phyloP scores from a whole-genome alignment of 306 rosid species.

The Pueraria montana region DNA sequence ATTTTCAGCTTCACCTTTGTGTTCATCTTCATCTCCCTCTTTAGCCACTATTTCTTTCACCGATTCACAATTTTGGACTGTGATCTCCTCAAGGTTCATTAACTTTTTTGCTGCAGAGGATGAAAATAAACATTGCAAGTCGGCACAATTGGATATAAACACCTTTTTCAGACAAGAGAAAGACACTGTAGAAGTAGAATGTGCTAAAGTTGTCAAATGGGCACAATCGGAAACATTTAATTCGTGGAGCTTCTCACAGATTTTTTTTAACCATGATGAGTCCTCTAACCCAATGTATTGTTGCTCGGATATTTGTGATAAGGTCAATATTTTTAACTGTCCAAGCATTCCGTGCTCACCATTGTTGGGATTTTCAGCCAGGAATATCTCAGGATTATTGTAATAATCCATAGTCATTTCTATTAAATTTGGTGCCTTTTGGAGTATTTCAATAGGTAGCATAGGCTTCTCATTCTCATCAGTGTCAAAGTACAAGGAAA shows the following conservation, averaged over 20 bases:
- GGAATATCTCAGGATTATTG: background rate
- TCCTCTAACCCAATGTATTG: background rate
- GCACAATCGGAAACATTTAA: background rate
- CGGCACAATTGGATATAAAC: background rate
- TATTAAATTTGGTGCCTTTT: background rate
- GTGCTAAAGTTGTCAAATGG: background rate
- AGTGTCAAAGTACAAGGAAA: no score
- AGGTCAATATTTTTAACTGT: background rate
- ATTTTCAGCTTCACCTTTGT: no score
- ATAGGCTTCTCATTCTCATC: no score
- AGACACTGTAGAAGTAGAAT: background rate
- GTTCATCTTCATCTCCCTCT: no score
- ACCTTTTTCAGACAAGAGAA: slow-evolving; percentile 6
- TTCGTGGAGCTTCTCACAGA: background rate
- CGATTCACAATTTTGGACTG: background rate
- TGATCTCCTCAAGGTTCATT: background rate
- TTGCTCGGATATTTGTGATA: rapidly evolving
- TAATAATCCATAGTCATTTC: rapidly evolving
- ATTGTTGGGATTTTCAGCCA: background rate
- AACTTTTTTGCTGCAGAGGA: background rate
- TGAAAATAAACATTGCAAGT: slow-evolving; percentile 35
- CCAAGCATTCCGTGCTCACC: background rate
- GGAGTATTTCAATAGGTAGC: background rate
- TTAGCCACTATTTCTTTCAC: background rate
- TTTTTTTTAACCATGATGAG: background rate